A percentile compares a stretch with the other conserved stretches of the same genome.
Conservation (phyloP, 139 green algal species). For the Gonium pectorale region DNA sequence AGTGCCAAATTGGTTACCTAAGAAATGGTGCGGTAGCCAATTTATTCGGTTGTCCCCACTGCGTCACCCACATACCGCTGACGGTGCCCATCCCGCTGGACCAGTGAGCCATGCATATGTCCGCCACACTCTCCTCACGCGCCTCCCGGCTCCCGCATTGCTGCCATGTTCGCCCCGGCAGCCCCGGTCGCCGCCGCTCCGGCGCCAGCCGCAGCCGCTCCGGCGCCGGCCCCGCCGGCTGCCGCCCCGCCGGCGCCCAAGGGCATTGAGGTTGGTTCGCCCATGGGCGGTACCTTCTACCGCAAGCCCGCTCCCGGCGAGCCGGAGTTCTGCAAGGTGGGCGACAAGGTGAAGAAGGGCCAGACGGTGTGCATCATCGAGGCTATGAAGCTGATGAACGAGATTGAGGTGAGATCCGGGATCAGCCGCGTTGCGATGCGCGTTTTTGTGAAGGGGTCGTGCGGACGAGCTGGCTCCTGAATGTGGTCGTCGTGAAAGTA, state of each 20-base stretch:
- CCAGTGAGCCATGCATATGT: too few species aligned
- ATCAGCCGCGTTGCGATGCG: too few species aligned
- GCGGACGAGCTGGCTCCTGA: too few species aligned
- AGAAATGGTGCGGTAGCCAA: too few species aligned
- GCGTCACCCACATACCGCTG: too few species aligned
- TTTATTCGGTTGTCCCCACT: too few species aligned
- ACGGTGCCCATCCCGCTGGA: too few species aligned
- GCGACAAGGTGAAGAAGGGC: constrained; percentile 93
- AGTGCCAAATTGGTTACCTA: too few species aligned
- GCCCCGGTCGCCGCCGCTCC: constrained; percentile 21
- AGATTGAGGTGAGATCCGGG: constrained; percentile 85
- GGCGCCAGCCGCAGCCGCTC: constrained; percentile 27
- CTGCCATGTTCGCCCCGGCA: not conserved
- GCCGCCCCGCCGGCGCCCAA: constrained; percentile 67
- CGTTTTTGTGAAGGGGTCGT: too few species aligned
- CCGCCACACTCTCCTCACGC: too few species aligned
- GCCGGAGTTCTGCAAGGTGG: constrained; percentile 91
- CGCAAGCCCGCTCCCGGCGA: constrained; percentile 90
- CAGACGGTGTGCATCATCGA: constrained; percentile 97
- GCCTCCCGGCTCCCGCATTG: not conserved
- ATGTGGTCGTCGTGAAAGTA: too few species aligned
- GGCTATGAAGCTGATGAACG: constrained; percentile 99
- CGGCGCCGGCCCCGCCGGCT: constrained; percentile 63
- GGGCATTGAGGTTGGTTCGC: constrained; percentile 70
- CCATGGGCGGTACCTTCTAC: constrained; percentile 77